phyloP scores from a whole-genome alignment of 331 rosid species.

The Phaseolus coccineus region DNA sequence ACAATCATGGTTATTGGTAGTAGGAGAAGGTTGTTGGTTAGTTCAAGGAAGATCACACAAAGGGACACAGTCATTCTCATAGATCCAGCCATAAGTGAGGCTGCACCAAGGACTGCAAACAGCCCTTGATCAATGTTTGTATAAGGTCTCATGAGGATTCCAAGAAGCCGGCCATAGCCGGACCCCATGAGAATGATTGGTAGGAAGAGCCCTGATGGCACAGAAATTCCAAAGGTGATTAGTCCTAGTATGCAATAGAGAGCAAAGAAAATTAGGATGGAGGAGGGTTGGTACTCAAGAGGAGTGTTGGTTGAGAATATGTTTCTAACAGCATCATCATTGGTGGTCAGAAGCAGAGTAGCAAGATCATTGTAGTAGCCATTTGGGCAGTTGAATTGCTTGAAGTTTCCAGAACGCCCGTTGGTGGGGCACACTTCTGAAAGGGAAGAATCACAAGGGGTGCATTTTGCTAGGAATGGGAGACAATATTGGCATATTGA shows the following conservation, averaged over 20 bases:
- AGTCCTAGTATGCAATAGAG: conserved; percentile 73
- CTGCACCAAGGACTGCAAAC: conserved; percentile 89
- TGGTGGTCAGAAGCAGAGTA: conserved; percentile 82
- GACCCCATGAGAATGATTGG: conserved; percentile 95
- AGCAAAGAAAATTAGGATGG: conserved; percentile 76
- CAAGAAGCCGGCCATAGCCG: conserved; percentile 88
- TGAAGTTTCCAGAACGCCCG: conserved; percentile 81
- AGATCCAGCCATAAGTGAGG: conserved; percentile 94
- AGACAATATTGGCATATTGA: conserved; percentile 81
- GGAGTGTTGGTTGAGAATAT: conserved; percentile 83
- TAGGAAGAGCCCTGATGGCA: conserved; percentile 94
- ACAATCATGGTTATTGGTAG: conserved; percentile 93
- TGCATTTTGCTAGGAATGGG: conserved; percentile 79
- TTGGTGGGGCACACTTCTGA: conserved; percentile 71
- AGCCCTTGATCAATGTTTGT: conserved; percentile 84
- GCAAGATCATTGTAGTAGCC: conserved; percentile 93
- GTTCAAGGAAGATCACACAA: conserved; percentile 91
- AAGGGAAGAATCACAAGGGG: conserved; percentile 68
- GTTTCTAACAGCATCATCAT: conserved; percentile 91
- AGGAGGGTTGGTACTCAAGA: conserved; percentile 62
- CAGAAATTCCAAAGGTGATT: conserved; percentile 88
- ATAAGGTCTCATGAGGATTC: conserved; percentile 66
- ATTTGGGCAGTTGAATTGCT: conserved; percentile 82
- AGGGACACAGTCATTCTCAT: conserved; percentile 96
- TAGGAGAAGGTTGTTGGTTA: conserved; percentile 85